Percentiles rank a stretch among this genome's conserved stretches.
Conservation (phyloP, 2,329 filamentous ascomycete genomes). For the Alternaria sp. region DNA sequence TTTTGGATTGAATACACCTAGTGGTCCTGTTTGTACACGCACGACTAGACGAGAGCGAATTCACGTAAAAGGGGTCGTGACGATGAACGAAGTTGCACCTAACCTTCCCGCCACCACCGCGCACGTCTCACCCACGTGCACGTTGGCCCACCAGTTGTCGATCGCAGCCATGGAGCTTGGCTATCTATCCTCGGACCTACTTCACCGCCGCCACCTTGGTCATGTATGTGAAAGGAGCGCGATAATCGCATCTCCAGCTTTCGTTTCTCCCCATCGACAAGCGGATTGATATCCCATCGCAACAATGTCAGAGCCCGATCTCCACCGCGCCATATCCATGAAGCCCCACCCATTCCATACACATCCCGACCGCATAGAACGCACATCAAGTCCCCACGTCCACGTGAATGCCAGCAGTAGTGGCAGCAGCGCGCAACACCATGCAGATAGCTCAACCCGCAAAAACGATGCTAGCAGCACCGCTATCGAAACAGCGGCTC, state of each 20-base stretch:
- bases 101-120: conserved; percentile 7
- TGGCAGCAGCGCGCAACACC: conserved; percentile 21
- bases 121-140: conserved; percentile 26
- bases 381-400: conserved; percentile 41
- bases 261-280: not conserved
- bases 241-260: not conserved
- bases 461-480: conserved; percentile 50
- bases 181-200: not conserved
- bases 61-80: not conserved
- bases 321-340: conserved; percentile 59
- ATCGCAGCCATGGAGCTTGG: conserved; percentile 3
- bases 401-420: conserved; percentile 12
- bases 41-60: not conserved
- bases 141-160: conserved; percentile 5
- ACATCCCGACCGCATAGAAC: conserved; percentile 38
- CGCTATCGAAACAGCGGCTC: conserved; percentile 48
- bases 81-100: not conserved
- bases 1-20: not conserved
- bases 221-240: not conserved
- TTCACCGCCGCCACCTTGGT: not conserved
- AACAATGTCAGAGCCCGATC: conserved; percentile 55
- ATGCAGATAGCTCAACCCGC: conserved; percentile 21
- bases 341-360: conserved; percentile 55
- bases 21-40: not conserved
- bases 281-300: not conserved